Evolutionary conservation across 1,139 yeast genomes (phyloP), one percentile per base, ranked within the genome.

Genomic region (Wickerhamomyces sp.): DNA sequence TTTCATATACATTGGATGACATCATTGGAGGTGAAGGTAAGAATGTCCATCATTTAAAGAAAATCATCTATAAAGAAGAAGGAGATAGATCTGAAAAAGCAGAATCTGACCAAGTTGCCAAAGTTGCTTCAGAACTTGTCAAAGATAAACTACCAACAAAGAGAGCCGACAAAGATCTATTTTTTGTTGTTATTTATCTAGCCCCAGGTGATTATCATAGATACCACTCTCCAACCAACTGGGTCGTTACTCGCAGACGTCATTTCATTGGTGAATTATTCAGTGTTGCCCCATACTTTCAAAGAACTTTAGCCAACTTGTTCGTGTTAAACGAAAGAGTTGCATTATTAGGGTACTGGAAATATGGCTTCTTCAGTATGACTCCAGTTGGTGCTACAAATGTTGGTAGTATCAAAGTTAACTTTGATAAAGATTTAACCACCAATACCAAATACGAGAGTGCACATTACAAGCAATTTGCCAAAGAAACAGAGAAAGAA

Each of bases 161-260:
- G 2, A 37, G 46, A 14, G 59, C 62, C 14, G 73, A 75, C 42
- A 86, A 83, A 50, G 82, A 83, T 57, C 71, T 94, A 47, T 93
- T 76, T 62, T 93, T 87, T 64, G 83, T 96, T 1, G 99, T 94
- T 26, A 89, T 94, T 35, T 94, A 94, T 63, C 75, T 94, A 47
- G 97, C 98, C 0, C 99, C 99, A 1, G 99, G 99, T 35, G 99
- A 94, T 63, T 94, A 94, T 65, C 99, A 94, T 67, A 84, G 96
- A 54, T 94, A 85, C 69, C 99, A 94, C 64, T 89, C 98, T 5
- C 99, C 99, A 6, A 79, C 91, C 3, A 85, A 87, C 64, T 94
- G 99, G 99, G 98, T 93, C 26, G 80, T 95, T 36, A 90, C 94
- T 31, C 67, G 88, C 46, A 81, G 99, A 63, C 84, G 99, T 53